Percentiles rank a stretch among this genome's conserved stretches.
phyloP scores from a whole-genome alignment of 139 green algal species.

The Coccomyxa sp. region DNA sequence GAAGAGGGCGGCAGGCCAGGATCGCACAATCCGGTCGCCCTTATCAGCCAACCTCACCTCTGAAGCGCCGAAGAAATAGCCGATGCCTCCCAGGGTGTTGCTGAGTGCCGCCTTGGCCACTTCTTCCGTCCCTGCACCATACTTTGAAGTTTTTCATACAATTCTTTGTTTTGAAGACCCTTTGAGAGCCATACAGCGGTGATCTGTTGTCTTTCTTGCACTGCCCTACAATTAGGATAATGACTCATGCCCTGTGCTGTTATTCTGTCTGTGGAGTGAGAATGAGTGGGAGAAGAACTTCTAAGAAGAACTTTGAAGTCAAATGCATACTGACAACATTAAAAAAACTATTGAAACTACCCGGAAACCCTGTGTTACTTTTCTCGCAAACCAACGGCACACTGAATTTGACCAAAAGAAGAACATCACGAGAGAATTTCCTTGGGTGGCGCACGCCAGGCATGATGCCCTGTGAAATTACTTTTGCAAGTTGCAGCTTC shows the following conservation, averaged over 20 bases:
- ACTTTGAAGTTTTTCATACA: neutral
- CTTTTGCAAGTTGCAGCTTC: no score
- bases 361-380: no score
- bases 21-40: neutral
- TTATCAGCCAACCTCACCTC: slow-evolving; percentile 24
- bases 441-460: no score
- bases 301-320: no score
- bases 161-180: neutral
- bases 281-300: no score
- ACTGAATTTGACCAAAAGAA: no score
- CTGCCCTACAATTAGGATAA: neutral
- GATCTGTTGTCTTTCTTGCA: neutral
- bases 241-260: neutral
- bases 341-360: no score
- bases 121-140: slow-evolving; percentile 17
- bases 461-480: no score
- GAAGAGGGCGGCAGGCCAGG: slow-evolving; percentile 40
- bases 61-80: slow-evolving; percentile 87
- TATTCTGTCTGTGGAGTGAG: neutral
- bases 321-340: no score
- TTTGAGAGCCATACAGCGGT: neutral
- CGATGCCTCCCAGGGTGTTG: slow-evolving; percentile 90
- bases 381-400: no score
- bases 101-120: slow-evolving; percentile 69
- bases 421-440: no score